Evolutionary conservation across 768 basidiomycete species (phyloP), one percentile per base, ranked within the genome.

Genomic region (Leucocoprinus sp.): DNA sequence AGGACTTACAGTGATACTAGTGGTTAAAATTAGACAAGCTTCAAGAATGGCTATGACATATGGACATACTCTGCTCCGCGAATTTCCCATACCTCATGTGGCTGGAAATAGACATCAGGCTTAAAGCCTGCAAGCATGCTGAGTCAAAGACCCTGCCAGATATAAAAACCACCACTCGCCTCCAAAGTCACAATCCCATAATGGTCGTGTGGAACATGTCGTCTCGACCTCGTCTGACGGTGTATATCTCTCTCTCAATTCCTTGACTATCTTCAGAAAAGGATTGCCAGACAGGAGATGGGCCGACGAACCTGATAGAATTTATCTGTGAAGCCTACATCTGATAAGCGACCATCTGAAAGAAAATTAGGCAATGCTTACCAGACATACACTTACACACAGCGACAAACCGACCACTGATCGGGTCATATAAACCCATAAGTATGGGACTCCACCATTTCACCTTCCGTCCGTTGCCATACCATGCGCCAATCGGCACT

Each of bases 401-500:
- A 2, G 85, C 91, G 35, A 89, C 79, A 44, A 81, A 64, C 45
- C 64, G 72, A 22, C 78, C 84, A 7, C 64, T 67, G 47, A 72
- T 67, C 17, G 76, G 64, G 56, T 92, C 80, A 74, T 84, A 82
- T 31, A 84, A 64, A 11, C 81, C 90, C 36, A 93, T 70, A 4
- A 96, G 68, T 53, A 95, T 77, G 1, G 92, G 92, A 52, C 83
- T 87, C 87, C 89, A 96, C 93, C 92, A 95, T 37, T 77, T 74
- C 12, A 80, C 82, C 64, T 95, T 96, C 27, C 91, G 67, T 24
- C 93, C 93, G 57, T 82, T 85, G 37, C 91, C 92, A 65, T 91
- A 79, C 87, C 89, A 93, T 35, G 88, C 92, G 38, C 80, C 84
- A 42, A 85, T 67, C 22, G 84, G 84, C 23, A 84, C 74, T 44